These are phyloP conservation scores for Gamarada debralockiae DNA, from an alignment of 495 filamentous ascomycete genomes.

Conservation along the genomic window DNA sequence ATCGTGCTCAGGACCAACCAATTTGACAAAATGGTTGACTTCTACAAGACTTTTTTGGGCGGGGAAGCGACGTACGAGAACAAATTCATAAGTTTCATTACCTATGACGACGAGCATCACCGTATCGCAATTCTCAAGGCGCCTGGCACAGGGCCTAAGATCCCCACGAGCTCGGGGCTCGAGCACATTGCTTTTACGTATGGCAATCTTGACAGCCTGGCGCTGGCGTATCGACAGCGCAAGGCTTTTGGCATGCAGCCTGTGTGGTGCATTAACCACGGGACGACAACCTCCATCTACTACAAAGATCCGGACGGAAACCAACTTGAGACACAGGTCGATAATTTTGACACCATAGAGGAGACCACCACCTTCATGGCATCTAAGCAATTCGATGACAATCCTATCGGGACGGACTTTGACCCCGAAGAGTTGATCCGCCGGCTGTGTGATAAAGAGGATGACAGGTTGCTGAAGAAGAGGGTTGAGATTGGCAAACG, in stretches of 20 bases:
- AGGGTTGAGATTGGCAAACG: conserved; percentile 24
- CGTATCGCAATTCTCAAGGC: conserved; percentile 34
- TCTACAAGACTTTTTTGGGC: conserved; percentile 34
- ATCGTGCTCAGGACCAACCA: conserved; percentile 27
- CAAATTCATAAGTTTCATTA: conserved; percentile 30
- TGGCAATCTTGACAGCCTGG: conserved; percentile 27
- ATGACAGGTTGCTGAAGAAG: conserved; percentile 29
- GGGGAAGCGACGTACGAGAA: conserved; percentile 20
- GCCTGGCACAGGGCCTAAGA: conserved; percentile 23
- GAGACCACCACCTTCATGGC: conserved; percentile 33
- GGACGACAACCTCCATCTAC: conserved; percentile 38
- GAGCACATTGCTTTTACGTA: conserved; percentile 39
- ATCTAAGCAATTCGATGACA: conserved; percentile 20
- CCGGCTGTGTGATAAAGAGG: conserved; percentile 30
- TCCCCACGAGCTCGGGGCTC: conserved; percentile 26
- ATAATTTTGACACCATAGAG: conserved; percentile 37
- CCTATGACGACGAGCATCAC: conserved; percentile 45
- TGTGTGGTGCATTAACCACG: conserved; percentile 40
- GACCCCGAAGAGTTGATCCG: conserved; percentile 37
- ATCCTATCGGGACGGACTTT: conserved; percentile 34
- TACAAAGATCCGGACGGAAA: conserved; percentile 47
- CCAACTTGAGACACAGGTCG: conserved; percentile 41
- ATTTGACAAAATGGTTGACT: conserved; percentile 27
- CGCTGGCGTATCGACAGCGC: conserved; percentile 30
- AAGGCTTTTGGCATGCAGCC: conserved; percentile 34